Evolutionary conservation across 2,329 filamentous ascomycete genomes (phyloP), one percentile per base, ranked within the genome.

Genomic region (Lojkania enalia): DNA sequence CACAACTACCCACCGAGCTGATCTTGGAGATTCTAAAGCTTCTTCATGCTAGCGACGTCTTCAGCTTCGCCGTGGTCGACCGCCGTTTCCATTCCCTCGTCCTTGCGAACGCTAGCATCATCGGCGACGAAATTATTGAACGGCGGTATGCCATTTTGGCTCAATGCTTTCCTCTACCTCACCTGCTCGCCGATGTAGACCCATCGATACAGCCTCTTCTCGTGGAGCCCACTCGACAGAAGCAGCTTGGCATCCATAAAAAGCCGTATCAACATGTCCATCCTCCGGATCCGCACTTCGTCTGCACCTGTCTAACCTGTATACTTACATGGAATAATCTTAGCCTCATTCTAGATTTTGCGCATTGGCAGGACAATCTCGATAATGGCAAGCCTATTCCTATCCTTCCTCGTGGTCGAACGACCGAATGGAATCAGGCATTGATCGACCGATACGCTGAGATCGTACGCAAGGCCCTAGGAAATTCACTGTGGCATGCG

Each of bases 221-320:
- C 13, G 69, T 70, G 12, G 66, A 65, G 27, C 57, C 67, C 2
- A 63, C 67, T 7, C 73, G 78, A 25, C 73, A 77, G 47, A 66
- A 72, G 19, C 58, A 72, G 37, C 60, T 76, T 5, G 60, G 60
- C 20, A 73, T 80, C 20, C 75, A 79, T 58, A 74, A 72, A 46
- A 74, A 73, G 32, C 72, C 74, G 0, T 82, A 78, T 52, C 76
- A 78, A 48, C 79, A 83, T 55, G 70, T 83, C 15, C 66, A 67
- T 29, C 51, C 69, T 1, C 74, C 76, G 0, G 72, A 83, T 48
- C 67, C 72, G 0, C 40, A 59, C 9, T 57, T 72, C n/a, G 63
- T 80, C 3, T 84, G 81, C 64, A 80, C 78, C 1, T 84, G 81
- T 54, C 61, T 80, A 19, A 79, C 77, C 0, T 84, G 81, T 55